These are phyloP conservation scores for Darksidea phi DNA, from an alignment of 495 filamentous ascomycete species.

Conservation along the genomic window DNA sequence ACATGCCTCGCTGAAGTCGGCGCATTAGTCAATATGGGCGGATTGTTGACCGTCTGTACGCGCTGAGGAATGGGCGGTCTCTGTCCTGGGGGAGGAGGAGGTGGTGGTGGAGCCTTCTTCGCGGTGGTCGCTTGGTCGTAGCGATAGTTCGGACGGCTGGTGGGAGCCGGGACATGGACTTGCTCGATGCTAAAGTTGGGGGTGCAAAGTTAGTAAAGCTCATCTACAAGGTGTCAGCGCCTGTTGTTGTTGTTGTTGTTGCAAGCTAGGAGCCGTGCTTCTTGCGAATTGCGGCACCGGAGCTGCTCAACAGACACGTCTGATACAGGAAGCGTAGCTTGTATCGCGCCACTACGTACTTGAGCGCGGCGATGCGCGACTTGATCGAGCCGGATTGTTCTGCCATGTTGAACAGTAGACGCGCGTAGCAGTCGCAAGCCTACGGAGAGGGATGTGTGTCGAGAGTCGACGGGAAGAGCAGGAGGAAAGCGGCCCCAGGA, in stretches of 20 bases:
- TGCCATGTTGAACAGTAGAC: neutral
- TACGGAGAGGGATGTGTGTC: neutral
- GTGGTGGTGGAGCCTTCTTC: conserved; percentile 37
- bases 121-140: conserved; percentile 32
- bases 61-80: conserved; percentile 41
- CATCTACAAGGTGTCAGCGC: neutral
- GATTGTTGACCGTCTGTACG: conserved; percentile 50
- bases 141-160: conserved; percentile 36
- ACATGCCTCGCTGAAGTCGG: conserved; percentile 39
- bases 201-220: conserved; percentile 43
- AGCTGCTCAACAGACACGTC: too few species aligned
- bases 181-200: conserved; percentile 59
- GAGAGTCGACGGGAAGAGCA: neutral
- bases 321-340: too few species aligned
- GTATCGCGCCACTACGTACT: too few species aligned
- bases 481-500: neutral
- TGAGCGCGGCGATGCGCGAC: too few species aligned
- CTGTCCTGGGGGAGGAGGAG: conserved; percentile 42
- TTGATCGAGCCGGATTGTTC: neutral
- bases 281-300: too few species aligned
- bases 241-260: too few species aligned
- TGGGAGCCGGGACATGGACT: conserved; percentile 48
- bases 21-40: conserved; percentile 47
- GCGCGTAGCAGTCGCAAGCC: neutral
- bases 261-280: too few species aligned